Evolutionary conservation across 768 basidiomycete genomes (phyloP), one percentile per base, ranked within the genome.

Genomic region (Chlorophyllum brunneum): DNA sequence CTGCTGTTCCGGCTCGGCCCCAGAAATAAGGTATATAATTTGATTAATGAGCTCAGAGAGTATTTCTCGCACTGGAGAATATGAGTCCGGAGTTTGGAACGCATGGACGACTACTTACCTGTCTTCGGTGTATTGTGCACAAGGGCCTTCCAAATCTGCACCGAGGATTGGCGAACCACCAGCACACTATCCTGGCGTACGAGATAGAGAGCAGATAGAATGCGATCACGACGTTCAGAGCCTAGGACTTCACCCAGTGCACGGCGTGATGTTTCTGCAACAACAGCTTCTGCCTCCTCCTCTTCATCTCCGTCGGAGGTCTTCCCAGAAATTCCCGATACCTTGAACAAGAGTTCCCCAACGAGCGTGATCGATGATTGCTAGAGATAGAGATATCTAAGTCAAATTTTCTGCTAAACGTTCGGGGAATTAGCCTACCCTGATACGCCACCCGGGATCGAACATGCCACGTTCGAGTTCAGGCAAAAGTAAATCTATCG

Each of bases 111-210:
- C 29, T 43, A 39, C 72, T 51, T 63, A 92, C 92, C 86, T 58
- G 93, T 95, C 39, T 87, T 77, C 4, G 92, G 94, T 0, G 93
- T 95, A 61, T 95, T 98, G 65, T 92, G 82, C 8, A 99, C 95
- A 56, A 98, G 76, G 3, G 93, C 95, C 70, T 98, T 98, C 97
- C 97, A 99, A 57, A 98, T 97, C 52, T 92, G 92, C 39, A 95
- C 82, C 0, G 95, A 90, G 2, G 92, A 83, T 64, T 92, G 90
- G 34, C 95, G 84, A 31, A 98, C 95, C 39, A 85, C 80, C 36
- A 82, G 84, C 58, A 97, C 91, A 10, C 89, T 79, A 67, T 98
- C 97, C 66, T 98, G 95, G 40, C 95, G 85, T 48, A 94, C 90
- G 58, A 98, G 77, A 67, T 95, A 99, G 48, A 99, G 69, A 1